Percentiles rank a stretch among this genome's conserved stretches.
Evolutionary conservation across 164 flowering plant genomes (phyloP).

Genomic region (Vitis rupestris): DNA sequence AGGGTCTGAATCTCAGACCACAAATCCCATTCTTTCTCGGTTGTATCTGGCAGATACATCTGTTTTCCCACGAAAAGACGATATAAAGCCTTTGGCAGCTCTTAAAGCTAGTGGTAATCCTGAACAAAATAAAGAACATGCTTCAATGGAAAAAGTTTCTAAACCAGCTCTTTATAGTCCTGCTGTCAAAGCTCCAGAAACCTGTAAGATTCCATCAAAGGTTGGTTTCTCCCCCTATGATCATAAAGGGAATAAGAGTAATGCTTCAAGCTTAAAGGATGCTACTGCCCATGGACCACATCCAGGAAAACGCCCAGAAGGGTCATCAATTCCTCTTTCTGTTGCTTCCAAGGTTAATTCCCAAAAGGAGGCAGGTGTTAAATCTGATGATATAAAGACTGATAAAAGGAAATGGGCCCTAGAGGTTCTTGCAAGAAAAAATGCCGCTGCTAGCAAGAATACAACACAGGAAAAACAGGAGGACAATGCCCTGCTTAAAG

Average conservation of each 20-base stretch:
- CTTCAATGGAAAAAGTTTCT: constrained; percentile 17
- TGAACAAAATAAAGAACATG: constrained; percentile 24
- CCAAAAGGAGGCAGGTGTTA: constrained; percentile 37
- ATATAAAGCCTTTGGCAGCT: constrained; percentile 69
- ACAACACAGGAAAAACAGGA: constrained; percentile 40
- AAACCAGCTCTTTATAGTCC: constrained; percentile 11
- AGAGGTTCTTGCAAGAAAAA: constrained; percentile 88
- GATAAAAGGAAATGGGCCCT: constrained; percentile 95
- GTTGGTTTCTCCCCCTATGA: constrained; percentile 23
- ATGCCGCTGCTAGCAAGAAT: constrained; percentile 34
- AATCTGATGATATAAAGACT: constrained; percentile 43
- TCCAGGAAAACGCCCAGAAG: constrained; percentile 14
- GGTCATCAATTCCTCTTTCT: constrained; percentile 23
- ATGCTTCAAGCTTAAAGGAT: constrained; percentile 22
- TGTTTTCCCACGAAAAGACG: constrained; percentile 79
- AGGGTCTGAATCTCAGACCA: constrained; percentile 27
- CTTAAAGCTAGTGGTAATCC: constrained; percentile 26
- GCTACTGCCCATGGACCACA: constrained; percentile 20
- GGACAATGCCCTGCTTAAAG: constrained; percentile 48
- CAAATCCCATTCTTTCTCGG: constrained; percentile 75
- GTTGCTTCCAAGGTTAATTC: constrained; percentile 28
- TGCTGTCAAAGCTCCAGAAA: constrained; percentile 12
- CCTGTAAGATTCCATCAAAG: constrained; percentile 16
- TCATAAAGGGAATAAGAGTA: constrained; percentile 22
- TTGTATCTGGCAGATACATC: constrained; percentile 93